phyloP scores from a whole-genome alignment of 1,139 yeast genomes.

The Trichomonascaceae sp. region DNA sequence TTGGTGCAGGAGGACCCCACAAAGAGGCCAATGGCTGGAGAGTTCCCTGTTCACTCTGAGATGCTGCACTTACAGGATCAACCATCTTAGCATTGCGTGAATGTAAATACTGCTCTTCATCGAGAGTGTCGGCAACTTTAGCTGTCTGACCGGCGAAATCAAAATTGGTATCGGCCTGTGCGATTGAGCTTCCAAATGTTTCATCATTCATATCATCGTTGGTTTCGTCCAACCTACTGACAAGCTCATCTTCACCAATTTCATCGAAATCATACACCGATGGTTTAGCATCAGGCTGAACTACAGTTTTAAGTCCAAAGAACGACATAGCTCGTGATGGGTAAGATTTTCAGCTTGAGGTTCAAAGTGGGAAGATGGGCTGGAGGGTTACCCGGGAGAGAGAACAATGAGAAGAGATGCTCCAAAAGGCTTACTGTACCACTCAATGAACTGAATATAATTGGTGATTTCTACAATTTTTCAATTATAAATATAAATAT shows the following conservation, averaged over 20 bases:
- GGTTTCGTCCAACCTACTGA: conserved; percentile 58
- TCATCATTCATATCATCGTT: conserved; percentile 83
- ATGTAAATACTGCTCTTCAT: conserved; percentile 28
- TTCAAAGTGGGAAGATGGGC: not conserved
- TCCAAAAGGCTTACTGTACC: not conserved
- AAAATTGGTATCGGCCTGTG: conserved; percentile 54
- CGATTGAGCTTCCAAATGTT: conserved; percentile 68
- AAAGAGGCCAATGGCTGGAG: conserved; percentile 62
- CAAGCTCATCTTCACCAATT: conserved; percentile 64
- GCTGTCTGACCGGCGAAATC: conserved; percentile 53
- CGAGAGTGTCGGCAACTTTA: conserved; percentile 29
- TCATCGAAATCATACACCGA: conserved; percentile 67
- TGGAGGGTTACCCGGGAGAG: not conserved
- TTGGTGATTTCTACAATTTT: not conserved
- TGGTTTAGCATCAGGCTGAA: conserved; percentile 19
- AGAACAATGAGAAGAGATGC: too few relatives aligned
- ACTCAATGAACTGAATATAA: not conserved
- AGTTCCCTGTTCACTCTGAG: conserved; percentile 28
- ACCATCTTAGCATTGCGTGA: conserved; percentile 18
- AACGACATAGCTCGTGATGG: conserved; percentile 31
- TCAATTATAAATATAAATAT: too few relatives aligned
- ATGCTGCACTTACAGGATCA: conserved; percentile 14
- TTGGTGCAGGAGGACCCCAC: conserved; percentile 41
- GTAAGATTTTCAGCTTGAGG: conserved; percentile 4
- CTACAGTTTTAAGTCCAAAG: conserved; percentile 34